Conservation (phyloP, 2,329 filamentous ascomycete species). For the Alternaria infectoria region DNA sequence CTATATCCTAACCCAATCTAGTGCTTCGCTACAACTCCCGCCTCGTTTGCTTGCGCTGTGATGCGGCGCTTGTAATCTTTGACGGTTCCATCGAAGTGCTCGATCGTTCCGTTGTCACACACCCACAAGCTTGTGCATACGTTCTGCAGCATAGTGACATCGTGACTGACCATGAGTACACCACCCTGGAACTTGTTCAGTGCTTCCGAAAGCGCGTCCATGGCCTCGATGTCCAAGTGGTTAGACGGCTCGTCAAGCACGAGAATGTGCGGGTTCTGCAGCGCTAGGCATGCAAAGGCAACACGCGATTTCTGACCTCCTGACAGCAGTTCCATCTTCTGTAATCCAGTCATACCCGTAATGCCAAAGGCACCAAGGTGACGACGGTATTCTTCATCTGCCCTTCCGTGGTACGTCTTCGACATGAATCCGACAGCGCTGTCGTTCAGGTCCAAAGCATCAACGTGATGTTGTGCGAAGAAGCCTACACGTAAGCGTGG, state of each 20-base stretch:
- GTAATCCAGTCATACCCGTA: constrained; percentile 93
- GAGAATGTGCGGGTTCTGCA: constrained; percentile 94
- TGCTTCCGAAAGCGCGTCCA: constrained; percentile 91
- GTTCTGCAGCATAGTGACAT: constrained; percentile 97
- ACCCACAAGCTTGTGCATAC: constrained; percentile 97
- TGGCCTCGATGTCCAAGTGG: constrained; percentile 98
- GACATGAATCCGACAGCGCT: constrained; percentile 97
- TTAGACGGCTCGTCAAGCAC: constrained; percentile 99
- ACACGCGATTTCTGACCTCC: constrained; percentile 99
- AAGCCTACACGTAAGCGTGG: constrained; percentile 90
- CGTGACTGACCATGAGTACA: constrained; percentile 98
- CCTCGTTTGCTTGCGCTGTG: constrained; percentile 82
- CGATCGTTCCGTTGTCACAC: constrained; percentile 89
- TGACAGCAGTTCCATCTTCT: constrained; percentile 92
- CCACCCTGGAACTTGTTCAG: constrained; percentile 88
- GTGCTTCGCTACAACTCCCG: constrained; percentile 75
- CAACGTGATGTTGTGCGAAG: constrained; percentile 98
- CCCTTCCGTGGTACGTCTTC: constrained; percentile 84
- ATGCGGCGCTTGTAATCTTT: constrained; percentile 98
- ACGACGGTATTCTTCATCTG: constrained; percentile 95
- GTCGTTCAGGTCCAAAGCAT: constrained; percentile 86
- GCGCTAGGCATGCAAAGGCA: constrained; percentile 92
- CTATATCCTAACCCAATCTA: constrained; percentile 30
- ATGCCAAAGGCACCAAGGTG: constrained; percentile 86
- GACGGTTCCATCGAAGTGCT: constrained; percentile 95